phyloP scores from a whole-genome alignment of 441 rosid species.

The Brassica hybrid region DNA sequence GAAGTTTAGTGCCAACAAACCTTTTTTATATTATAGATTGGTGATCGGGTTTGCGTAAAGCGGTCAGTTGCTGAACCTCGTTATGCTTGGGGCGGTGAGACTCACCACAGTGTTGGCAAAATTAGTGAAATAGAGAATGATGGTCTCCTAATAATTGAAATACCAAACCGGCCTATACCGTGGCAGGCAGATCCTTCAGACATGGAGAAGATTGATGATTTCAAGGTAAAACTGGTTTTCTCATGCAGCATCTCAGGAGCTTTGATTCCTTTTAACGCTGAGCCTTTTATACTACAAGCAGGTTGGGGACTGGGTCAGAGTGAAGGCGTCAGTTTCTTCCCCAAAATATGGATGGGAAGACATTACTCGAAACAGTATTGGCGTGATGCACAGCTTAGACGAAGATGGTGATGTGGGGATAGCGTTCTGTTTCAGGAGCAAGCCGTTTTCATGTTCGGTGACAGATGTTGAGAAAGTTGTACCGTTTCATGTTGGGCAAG shows the following conservation, averaged over 20 bases:
- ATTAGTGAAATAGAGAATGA: slow-evolving; percentile 93
- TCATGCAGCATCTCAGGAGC: slow-evolving; percentile 4
- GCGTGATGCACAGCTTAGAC: slow-evolving; percentile 92
- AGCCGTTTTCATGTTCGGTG: slow-evolving; percentile 89
- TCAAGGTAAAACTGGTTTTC: slow-evolving; percentile 67
- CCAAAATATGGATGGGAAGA: slow-evolving; percentile 99
- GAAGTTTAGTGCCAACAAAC: slow-evolving; percentile 18
- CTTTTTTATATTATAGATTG: slow-evolving; percentile 67
- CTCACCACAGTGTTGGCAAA: slow-evolving; percentile 98
- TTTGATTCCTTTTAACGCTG: slow-evolving; percentile 28
- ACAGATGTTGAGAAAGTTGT: slow-evolving; percentile 93
- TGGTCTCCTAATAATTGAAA: slow-evolving; percentile 93
- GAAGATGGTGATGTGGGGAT: slow-evolving; percentile 95
- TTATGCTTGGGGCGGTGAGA: slow-evolving; percentile 99
- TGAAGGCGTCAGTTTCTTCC: slow-evolving; percentile 93
- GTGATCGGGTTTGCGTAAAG: slow-evolving; percentile 94
- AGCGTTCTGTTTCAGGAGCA: slow-evolving; percentile 96
- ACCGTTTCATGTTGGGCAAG: slow-evolving; percentile 92
- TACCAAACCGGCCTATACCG: slow-evolving; percentile 84
- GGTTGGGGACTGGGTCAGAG: slow-evolving; percentile 99
- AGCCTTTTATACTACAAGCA: slow-evolving; percentile 43
- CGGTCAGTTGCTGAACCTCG: slow-evolving; percentile 99
- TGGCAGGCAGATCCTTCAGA: slow-evolving; percentile 99
- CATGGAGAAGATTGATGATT: slow-evolving; percentile 98
- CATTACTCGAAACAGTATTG: slow-evolving; percentile 76